A percentile compares a stretch with the other conserved stretches of the same genome.
Evolutionary conservation across 805 yeast species (phyloP).

Genomic region (Lipomyces yamadae): DNA sequence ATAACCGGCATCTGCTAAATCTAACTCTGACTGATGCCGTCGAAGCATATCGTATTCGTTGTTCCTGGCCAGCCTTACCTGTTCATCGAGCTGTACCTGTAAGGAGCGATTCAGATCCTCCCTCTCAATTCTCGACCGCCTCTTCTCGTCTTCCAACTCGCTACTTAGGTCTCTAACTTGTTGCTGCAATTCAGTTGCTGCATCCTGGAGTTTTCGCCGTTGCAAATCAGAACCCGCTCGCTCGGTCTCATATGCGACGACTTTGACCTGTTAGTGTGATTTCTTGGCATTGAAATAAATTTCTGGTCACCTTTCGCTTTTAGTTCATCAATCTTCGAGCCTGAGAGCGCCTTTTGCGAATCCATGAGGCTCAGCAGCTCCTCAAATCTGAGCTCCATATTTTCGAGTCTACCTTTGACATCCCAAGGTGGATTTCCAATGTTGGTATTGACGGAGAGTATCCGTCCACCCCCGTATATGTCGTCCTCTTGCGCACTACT

Average conservation of each 20-base stretch:
- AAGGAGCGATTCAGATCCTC: conserved; percentile 49
- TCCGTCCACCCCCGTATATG: conserved; percentile 12
- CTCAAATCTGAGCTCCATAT: conserved; percentile 26
- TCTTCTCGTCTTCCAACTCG: conserved; percentile 42
- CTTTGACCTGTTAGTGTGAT: conserved; percentile 2
- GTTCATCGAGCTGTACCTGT: conserved; percentile 45
- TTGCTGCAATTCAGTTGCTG: conserved; percentile 44
- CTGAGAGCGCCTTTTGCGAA: not conserved
- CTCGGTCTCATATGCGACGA: conserved; percentile 46
- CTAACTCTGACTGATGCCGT: conserved; percentile 25
- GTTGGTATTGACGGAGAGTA: conserved; percentile 21
- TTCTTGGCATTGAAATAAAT: not conserved
- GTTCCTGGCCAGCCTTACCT: conserved; percentile 42
- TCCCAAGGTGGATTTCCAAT: conserved; percentile 22
- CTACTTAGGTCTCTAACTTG: conserved; percentile 41
- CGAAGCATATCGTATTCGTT: conserved; percentile 39
- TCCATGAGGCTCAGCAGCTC: conserved; percentile 12
- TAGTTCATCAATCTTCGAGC: conserved; percentile 16
- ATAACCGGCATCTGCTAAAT: conserved; percentile 8
- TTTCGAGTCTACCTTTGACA: conserved; percentile 31
- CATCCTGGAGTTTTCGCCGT: conserved; percentile 45
- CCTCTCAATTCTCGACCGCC: conserved; percentile 46
- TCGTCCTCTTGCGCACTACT: conserved; percentile 21
- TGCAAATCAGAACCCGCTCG: conserved; percentile 50
- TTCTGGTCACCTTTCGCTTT: conserved; percentile 19